A percentile compares a stretch with the other conserved stretches of the same genome.
These are phyloP conservation scores for Populus pruinosa DNA, from an alignment of 345 rosid species.

Conservation along the genomic window DNA sequence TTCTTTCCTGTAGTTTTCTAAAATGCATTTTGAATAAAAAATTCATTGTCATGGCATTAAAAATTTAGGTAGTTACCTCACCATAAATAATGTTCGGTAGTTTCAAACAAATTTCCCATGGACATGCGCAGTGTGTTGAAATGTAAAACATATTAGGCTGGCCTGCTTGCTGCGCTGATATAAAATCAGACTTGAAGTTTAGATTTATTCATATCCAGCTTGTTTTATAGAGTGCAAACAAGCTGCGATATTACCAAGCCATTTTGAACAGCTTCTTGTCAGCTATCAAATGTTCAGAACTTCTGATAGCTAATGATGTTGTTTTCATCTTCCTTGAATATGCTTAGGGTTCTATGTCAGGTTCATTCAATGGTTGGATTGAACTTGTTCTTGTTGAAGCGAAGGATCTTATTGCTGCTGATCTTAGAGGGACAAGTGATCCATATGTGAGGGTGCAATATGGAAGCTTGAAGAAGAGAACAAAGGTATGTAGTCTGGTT, in stretches of 20 bases:
- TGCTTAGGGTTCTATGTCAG: slow-evolving; percentile 43
- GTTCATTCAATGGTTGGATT: slow-evolving; percentile 67
- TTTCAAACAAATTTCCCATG: background rate
- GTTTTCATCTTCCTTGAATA: slow-evolving; percentile 15
- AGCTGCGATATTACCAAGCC: background rate
- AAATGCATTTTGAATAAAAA: background rate
- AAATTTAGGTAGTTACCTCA: background rate
- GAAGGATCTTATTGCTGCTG: slow-evolving; percentile 84
- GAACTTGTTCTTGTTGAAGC: slow-evolving; percentile 90
- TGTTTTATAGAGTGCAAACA: background rate
- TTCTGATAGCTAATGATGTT: background rate
- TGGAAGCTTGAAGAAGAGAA: slow-evolving; percentile 71
- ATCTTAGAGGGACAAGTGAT: slow-evolving; percentile 96
- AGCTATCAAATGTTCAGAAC: background rate
- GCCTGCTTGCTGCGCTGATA: background rate
- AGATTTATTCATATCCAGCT: background rate
- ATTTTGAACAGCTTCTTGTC: background rate
- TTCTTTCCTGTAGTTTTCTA: background rate
- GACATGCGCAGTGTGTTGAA: background rate
- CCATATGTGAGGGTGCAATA: slow-evolving; percentile 93
- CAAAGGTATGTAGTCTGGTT: slow-evolving; percentile 52
- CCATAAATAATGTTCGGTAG: background rate
- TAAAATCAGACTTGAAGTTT: background rate
- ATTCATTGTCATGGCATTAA: background rate
- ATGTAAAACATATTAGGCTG: background rate